Conservation (phyloP, 441 rosid species). For the Pelargonium cotyledonis region DNA sequence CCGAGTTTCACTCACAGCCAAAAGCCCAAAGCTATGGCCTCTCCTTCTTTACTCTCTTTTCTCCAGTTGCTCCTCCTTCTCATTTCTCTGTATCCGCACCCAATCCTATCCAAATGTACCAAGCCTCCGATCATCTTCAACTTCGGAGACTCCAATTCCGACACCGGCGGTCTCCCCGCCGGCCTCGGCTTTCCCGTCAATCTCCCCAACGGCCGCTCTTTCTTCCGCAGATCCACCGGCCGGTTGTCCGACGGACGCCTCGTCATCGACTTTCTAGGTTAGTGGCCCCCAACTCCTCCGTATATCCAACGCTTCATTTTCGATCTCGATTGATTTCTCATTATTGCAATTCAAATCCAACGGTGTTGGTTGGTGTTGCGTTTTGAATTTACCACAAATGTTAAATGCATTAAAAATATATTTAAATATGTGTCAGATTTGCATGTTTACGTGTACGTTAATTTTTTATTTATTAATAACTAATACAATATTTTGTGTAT, state of each 20-base stretch:
- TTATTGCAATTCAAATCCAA: background rate
- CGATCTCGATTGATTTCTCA: too few species aligned
- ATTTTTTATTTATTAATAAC: too few species aligned
- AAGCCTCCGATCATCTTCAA: constrained; percentile 58
- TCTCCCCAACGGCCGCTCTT: constrained; percentile 59
- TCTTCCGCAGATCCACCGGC: constrained; percentile 63
- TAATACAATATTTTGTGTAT: too few species aligned
- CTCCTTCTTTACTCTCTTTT: background rate
- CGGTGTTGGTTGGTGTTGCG: background rate
- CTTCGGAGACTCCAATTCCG: constrained; percentile 85
- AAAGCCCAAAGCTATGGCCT: background rate
- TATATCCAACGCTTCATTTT: background rate
- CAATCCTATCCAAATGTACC: constrained; percentile 27
- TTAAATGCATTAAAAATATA: too few species aligned
- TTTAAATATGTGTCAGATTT: too few species aligned
- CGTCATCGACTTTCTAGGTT: constrained; percentile 70
- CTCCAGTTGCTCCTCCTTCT: constrained; percentile 3
- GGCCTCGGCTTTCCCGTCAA: constrained; percentile 66
- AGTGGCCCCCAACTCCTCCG: constrained; percentile 23
- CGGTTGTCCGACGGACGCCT: constrained; percentile 80
- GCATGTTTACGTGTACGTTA: too few species aligned
- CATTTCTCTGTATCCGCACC: background rate
- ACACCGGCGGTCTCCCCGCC: constrained; percentile 72
- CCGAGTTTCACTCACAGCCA: background rate
- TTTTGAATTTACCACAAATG: background rate